Evolutionary conservation across 2,329 filamentous ascomycete species (phyloP), one percentile per base, ranked within the genome.

Genomic region (Ascochyta rabiei): DNA sequence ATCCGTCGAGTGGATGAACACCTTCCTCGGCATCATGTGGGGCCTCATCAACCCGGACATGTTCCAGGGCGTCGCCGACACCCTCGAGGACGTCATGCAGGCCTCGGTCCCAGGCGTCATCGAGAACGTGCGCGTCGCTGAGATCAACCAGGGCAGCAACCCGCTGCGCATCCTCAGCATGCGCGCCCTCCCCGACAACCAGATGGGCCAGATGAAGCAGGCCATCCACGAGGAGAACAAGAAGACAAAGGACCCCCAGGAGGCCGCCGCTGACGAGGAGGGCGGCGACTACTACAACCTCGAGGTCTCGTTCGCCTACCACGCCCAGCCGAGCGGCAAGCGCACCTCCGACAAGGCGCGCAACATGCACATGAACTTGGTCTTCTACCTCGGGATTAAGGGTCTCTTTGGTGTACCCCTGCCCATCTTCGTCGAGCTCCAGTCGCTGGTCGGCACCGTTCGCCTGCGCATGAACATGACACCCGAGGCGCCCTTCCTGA

Each of bases 351-450:
- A 90, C 40, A 95, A 93, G 75, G 91, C 92, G 6, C 86, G 89
- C 63, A 98, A 97, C 72, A 96, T 97, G 91, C 93, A 96, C 68
- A 96, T 97, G 91, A 89, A 96, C 67, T 77, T 98, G 13, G 86
- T 97, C 8, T 98, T 99, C 74, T 98, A 97, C 62, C 83, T 98
- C 1, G 95, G 95, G 53, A 80, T 96, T 69, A 91, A 90, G 70
- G 93, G 93, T 0, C 81, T 97, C 5, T 95, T 97, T 63, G 93
- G 93, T 24, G 87, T 96, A 0, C 92, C 92, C 0, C 81, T 96
- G 18, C 92, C 91, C 0, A 89, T 96, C 43, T 96, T 89, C 70
- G 91, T 96, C 51, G 93, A 97, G 75, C 81, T 98, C n/a, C 87
- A 90, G 63, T 89, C 91, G 16, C 81, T 98, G n/a, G 89, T 98